Evolutionary conservation across 768 basidiomycete species (phyloP).

Genomic region (Russula earlei): DNA sequence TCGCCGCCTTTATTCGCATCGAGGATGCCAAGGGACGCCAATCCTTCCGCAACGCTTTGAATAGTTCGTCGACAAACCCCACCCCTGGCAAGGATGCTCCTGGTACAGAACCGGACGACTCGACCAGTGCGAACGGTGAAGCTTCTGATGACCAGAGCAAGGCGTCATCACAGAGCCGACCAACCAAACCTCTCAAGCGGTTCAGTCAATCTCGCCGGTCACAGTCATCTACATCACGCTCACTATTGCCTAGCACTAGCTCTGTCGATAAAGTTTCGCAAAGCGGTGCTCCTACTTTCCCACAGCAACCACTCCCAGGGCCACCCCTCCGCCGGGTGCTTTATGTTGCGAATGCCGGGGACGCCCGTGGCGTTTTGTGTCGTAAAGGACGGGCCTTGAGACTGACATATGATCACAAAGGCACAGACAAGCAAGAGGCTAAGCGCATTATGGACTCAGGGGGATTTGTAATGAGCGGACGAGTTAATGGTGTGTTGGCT

Average conservation of each 20-base stretch:
- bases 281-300: conserved; percentile 18
- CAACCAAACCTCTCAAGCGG: conserved; percentile 15
- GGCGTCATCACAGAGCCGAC: conserved; percentile 5
- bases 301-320: conserved; percentile 18
- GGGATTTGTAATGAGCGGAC: conserved; percentile 96
- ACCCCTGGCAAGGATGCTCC: not conserved
- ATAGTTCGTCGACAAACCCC: not conserved
- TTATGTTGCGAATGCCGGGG: conserved; percentile 95
- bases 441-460: conserved; percentile 97
- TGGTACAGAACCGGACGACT: not conserved
- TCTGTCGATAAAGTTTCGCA: conserved; percentile 2
- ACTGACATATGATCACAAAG: conserved; percentile 98
- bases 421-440: conserved; percentile 92
- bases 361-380: conserved; percentile 89
- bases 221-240: conserved; percentile 13
- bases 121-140: conserved; percentile 7
- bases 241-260: conserved; percentile 15
- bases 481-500: conserved; percentile 94
- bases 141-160: conserved; percentile 6
- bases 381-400: conserved; percentile 85
- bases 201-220: conserved; percentile 15
- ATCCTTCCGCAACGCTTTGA: conserved; percentile 38
- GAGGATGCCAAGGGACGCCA: conserved; percentile 75
- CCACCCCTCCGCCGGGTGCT: conserved; percentile 58
- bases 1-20: conserved; percentile 87